A percentile compares a stretch with the other conserved stretches of the same genome.
Conservation (phyloP, 2,329 filamentous ascomycete genomes). For the Phaeophleospora eucalypticola region DNA sequence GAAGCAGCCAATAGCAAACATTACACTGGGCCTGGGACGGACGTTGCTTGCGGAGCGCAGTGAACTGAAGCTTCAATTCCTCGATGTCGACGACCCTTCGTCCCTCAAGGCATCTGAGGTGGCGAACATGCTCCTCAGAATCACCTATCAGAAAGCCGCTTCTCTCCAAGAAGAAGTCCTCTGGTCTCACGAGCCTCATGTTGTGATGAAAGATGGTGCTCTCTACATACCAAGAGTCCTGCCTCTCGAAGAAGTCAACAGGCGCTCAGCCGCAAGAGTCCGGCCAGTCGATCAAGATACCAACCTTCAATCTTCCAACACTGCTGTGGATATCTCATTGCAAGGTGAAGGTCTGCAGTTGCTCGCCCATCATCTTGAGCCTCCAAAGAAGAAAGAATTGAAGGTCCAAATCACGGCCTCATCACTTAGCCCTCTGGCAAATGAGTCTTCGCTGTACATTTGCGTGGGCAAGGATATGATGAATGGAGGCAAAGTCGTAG, state of each 20-base stretch:
- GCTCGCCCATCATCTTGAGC: no score
- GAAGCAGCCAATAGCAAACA: slow-evolving; percentile 1
- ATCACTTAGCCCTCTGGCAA: background rate
- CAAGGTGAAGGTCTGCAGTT: no score
- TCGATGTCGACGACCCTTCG: slow-evolving; percentile 17
- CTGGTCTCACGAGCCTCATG: slow-evolving; percentile 2
- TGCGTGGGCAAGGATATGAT: background rate
- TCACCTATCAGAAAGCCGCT: background rate
- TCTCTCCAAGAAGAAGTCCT: background rate
- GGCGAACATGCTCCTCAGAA: background rate
- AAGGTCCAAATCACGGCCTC: background rate
- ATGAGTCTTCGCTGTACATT: slow-evolving; percentile 1
- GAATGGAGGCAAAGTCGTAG: background rate
- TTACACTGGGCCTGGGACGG: slow-evolving; percentile 23
- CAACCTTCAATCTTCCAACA: background rate
- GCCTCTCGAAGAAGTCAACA: background rate
- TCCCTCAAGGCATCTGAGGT: background rate
- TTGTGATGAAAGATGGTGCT: background rate
- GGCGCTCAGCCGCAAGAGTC: background rate
- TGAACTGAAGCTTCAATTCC: slow-evolving; percentile 21
- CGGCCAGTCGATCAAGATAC: background rate
- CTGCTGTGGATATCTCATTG: background rate
- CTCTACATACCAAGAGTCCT: background rate
- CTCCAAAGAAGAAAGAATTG: background rate
- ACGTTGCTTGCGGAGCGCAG: slow-evolving; percentile 19